Base-by-base conservation (phyloP, 768 basidiomycete genomes). In the Porphyrellus cyaneotinctus region DNA sequence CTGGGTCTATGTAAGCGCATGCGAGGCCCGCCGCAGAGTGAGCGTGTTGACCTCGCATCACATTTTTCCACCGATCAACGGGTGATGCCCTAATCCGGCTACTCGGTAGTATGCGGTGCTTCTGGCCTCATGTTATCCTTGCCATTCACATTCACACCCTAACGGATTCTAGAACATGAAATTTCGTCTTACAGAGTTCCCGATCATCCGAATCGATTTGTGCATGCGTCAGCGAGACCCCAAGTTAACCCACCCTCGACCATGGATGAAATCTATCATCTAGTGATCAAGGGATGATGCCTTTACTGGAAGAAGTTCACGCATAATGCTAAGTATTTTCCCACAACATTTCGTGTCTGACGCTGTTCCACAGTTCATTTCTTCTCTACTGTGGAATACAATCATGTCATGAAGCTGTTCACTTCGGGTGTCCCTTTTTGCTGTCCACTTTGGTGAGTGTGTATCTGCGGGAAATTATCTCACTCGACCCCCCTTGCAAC, bases 51-150 rank as follows among this genome's bases (percentile, higher is more conserved):
- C 53, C 47, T 57, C 47, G 43, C 64, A 55, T 58, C 53, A 52
- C 50, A 47, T 43, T 43, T 22, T 23, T 54, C 43, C 45, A 36
- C 39, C 39, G 58, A 56, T 54, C 52, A 36, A 46, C 58, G 49
- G 44, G 53, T 56, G 46, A 37, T 18, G 50, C 49, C 61, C 59
- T 57, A 48, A 58, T 43, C 45, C 58, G 61, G 51, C 43, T 58
- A 46, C 22, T 47, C 47, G 56, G 57, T 48, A 52, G 45, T 35
- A 33, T 42, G 58, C 64, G 43, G 56, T 67, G 65, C 65, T 55
- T 45, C 57, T 53, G 38, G 61, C 65, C 65, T 66, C 65, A 43
- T 66, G 65, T 63, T 59, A 8, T 45, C 60, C 66, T 56, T 65
- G 52, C 57, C 26, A 59, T 47, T 54, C 65, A 62, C 65, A 53